Evolutionary conservation across 2,329 filamentous ascomycete genomes (phyloP).

Genomic region (Macroventuria anomochaeta): DNA sequence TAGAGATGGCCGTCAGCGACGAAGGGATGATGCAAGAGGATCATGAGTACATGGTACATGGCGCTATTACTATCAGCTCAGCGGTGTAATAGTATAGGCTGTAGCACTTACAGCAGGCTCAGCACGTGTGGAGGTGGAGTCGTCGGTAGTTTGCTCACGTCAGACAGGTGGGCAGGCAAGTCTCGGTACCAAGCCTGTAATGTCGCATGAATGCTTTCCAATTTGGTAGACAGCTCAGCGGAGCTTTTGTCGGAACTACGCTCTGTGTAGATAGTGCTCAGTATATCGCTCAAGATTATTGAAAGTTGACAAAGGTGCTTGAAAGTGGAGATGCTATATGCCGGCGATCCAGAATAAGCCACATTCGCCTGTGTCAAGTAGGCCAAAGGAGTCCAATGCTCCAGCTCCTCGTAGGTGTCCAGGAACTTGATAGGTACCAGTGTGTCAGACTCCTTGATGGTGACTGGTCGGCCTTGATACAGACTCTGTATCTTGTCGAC

Average conservation of each 20-base stretch:
- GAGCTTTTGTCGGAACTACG: constrained; percentile 42
- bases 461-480: constrained; percentile 61
- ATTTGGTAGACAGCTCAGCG: constrained; percentile 46
- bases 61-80: constrained; percentile 30
- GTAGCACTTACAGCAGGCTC: constrained; percentile 31
- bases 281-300: constrained; percentile 54
- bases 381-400: constrained; percentile 59
- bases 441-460: constrained; percentile 55
- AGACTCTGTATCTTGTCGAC: constrained; percentile 62
- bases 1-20: constrained; percentile 59
- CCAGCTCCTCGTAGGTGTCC: constrained; percentile 61
- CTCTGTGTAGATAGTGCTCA: constrained; percentile 50
- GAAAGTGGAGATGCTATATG: constrained; percentile 55
- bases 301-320: constrained; percentile 54
- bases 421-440: constrained; percentile 57
- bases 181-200: constrained; percentile 53
- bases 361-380: constrained; percentile 31
- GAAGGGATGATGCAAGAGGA: constrained; percentile 62
- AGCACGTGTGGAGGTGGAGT: constrained; percentile 48
- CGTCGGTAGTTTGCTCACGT: constrained; percentile 34
- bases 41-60: constrained; percentile 60
- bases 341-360: constrained; percentile 46
- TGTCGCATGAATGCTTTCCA: constrained; percentile 51
- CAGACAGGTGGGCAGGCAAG: constrained; percentile 55
- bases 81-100: not conserved